Evolutionary conservation across 31 red algal species (phyloP), one percentile per base, ranked within the genome.

Genomic region (Odonthalia washingtoniensis): DNA sequence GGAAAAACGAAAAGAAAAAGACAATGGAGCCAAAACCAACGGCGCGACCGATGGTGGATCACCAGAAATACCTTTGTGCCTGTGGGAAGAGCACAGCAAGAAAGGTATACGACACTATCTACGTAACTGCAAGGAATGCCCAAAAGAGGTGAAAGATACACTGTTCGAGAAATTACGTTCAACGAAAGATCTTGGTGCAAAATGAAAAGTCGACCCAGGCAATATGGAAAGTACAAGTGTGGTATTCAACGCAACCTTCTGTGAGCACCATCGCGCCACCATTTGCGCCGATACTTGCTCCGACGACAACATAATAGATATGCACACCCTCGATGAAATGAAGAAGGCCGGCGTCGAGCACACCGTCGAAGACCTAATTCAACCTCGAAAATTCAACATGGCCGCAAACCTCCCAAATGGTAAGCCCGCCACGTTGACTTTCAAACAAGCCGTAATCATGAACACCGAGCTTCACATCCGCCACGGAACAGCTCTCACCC

Each of bases 91-190:
- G 65, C 86, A 72, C 33, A 43, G 45, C 14, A 36, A 78, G 18
- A 80, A 80, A 45, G 86, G 86, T 33, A 41, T 72, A 28, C 86
- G 75, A 36, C 86, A 80, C 24, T 61, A 72, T 61, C 74, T 89
- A n/a, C n/a, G n/a, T n/a, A n/a, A n/a, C n/a, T n/a, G n/a, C n/a
- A n/a, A n/a, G n/a, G n/a, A n/a, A n/a, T n/a, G n/a, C n/a, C 78
- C 46, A 24, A 82, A 82, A 35, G 78, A 68, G 24, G 0, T 36
- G n/a, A 82, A 82, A 36, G 78, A 66, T 24, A 64, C 40, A 5
- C 78, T 82, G 9, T 65, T 82, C 52, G 61, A 82, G 36, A 2
- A 82, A 35, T 26, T 34, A 36, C 52, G 78, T 18, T 67, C 52
- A 33, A 36, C 21, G 53, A 64, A 38, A n/a, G 42, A 39, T 24